Base-by-base conservation (phyloP, 768 basidiomycete species). In the Podaxis sp. region DNA sequence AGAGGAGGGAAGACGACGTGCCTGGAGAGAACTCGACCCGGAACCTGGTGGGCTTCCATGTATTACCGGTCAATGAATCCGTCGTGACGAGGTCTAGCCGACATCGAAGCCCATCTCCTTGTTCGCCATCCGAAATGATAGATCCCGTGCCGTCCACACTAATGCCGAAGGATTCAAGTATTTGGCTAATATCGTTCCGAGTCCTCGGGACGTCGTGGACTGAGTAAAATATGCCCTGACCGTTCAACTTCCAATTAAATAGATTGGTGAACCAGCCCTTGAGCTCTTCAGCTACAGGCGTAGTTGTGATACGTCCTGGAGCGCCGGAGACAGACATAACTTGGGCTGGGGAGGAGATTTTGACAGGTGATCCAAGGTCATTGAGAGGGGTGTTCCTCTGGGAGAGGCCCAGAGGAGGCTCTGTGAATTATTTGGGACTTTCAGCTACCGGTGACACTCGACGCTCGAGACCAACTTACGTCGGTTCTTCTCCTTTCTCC, bases 231-330 rank as follows among this genome's bases (percentile, higher is more conserved):
- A 82, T 71, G 58, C 77, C 72, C 75, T 69, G 80, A 24, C 80
- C 75, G 58, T 86, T 84, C 36, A 82, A 80, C 71, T 91, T 95
- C 91, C 94, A 97, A 74, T 88, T 91, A 80, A 99, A 98, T 33
- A 99, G 79, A 67, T 91, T 96, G 22, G 93, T 92, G 76, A 99
- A 96, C 96, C 96, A 97, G 37, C 90, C 91, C 71, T 90, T 91
- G 75, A 93, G 87, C 73, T 93, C 91, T 62, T 88, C 88, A 13
- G 90, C 88, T 10, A 86, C 87, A n/a, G 90, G 90, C 15, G 90
- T 86, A 6, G 84, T 77, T 48, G 86, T 72, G 53, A 79, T 71
- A 58, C 71, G 74, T 48, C 70, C 68, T 26, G 72, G 70, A 26
- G 26, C 60, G 12, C 44, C 58, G n/a, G 59, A 37, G n/a, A 48